Evolutionary conservation across 306 rosid species (phyloP), one percentile per base, ranked within the genome.

Genomic region (Carpinus fangiana): DNA sequence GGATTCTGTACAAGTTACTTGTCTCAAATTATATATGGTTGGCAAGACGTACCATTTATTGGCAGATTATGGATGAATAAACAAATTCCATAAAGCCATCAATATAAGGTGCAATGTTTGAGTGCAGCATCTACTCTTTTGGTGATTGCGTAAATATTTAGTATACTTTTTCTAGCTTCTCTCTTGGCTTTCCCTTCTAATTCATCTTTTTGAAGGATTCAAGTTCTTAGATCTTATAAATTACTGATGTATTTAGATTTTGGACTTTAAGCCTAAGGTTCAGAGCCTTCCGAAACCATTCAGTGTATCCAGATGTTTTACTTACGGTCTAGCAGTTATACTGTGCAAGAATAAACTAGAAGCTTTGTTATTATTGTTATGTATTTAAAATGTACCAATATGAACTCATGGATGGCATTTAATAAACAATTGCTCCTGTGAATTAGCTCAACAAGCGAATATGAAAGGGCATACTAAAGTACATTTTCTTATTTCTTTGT

Each of bases 401-500:
- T 38, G 16, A 4, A 41, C 43, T 66, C 51, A 38, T 41, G 21
- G 16, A 38, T 66, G 70, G 28, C 72, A 66, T 66, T 66, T 66
- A 20, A 38, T 64, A 34, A 66, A n/a, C 18, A n/a, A 12, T 50
- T 66, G 23, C 72, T 66, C 13, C 72, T 38, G 23, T 66, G 21
- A 66, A 66, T 66, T 18, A 17, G 23, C 72, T 41, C 41, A 10
- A 66, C 8, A 38, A 18, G 17, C 16, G 16, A 66, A 17, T 38
- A 66, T 10, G 20, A 28, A 66, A 38, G 43, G 73, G 51, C 60
- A 17, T 51, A 52, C 31, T 53, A 56, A 72, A 51, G 38, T 55
- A 16, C 9, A 21, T 74, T 18, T 62, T 21, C n/a, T 70, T 48
- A 69, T 52, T 60, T 34, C 52, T 71, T 82, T 66, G 28, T 85